Percentiles rank a stretch among this genome's conserved stretches.
phyloP scores from a whole-genome alignment of 2,329 filamentous ascomycete genomes.

The Allantophomopsis cytisporea region DNA sequence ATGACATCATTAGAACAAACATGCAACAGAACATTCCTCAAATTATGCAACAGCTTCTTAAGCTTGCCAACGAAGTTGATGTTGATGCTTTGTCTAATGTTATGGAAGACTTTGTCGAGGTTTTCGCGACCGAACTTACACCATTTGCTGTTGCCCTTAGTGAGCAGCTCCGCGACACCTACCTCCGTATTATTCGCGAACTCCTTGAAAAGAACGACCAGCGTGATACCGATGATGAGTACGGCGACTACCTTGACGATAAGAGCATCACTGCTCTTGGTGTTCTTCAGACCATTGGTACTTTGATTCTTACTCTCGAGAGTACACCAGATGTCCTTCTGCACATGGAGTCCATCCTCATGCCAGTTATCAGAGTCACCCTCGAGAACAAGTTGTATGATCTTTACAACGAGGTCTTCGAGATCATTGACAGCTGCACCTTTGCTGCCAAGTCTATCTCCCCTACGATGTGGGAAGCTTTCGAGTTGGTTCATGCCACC shows the following conservation, averaged over 20 bases:
- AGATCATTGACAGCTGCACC: conserved; percentile 98
- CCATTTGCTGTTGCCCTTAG: conserved; percentile 94
- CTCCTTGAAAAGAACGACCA: conserved; percentile 78
- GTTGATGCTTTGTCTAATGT: conserved; percentile 95
- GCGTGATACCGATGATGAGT: conserved; percentile 61
- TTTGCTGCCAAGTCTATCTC: conserved; percentile 95
- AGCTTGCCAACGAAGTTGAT: conserved; percentile 94
- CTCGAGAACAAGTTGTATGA: conserved; percentile 97
- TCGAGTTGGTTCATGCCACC: conserved; percentile 89
- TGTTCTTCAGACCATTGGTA: conserved; percentile 94
- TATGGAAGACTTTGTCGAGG: conserved; percentile 99
- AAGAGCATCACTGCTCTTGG: conserved; percentile 97
- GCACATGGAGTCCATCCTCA: conserved; percentile 88
- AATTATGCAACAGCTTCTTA: conserved; percentile 97
- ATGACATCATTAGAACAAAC: conserved; percentile 83
- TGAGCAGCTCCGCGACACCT: conserved; percentile 91
- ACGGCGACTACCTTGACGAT: conserved; percentile 87
- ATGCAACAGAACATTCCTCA: conserved; percentile 98
- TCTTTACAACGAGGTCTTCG: conserved; percentile 95
- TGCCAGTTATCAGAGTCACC: conserved; percentile 93
- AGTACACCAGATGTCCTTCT: conserved; percentile 91
- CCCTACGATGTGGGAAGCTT: conserved; percentile 95
- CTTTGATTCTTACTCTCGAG: conserved; percentile 89
- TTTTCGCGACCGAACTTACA: conserved; percentile 92
- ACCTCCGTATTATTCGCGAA: conserved; percentile 84